Evolutionary conservation across 345 rosid genomes (phyloP).

Genomic region (Populus tremula): DNA sequence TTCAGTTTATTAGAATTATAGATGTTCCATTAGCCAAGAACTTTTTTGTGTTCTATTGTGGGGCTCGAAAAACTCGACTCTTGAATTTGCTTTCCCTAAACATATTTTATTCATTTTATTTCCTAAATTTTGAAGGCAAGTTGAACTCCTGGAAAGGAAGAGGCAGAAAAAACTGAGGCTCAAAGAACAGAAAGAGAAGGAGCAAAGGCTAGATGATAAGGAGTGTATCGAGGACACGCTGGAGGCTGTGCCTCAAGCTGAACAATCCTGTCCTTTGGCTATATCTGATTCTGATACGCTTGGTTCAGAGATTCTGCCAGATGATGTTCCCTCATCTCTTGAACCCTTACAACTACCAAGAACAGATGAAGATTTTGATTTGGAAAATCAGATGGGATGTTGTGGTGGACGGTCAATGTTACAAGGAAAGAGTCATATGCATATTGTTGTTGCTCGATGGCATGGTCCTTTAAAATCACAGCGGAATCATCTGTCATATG

Average conservation of each 20-base stretch:
- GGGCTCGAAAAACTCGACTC: not conserved
- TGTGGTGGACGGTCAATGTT: slow-evolving; percentile 29
- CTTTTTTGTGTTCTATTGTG: not conserved
- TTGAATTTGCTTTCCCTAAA: not conserved
- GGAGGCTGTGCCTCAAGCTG: slow-evolving; percentile 47
- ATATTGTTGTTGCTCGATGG: slow-evolving; percentile 28
- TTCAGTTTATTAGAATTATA: not conserved
- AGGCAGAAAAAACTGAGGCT: slow-evolving; percentile 81
- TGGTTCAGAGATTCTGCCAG: slow-evolving; percentile 33
- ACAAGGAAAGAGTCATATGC: slow-evolving; percentile 37
- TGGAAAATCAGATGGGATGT: slow-evolving; percentile 41
- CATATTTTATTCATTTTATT: slow-evolving; percentile 8
- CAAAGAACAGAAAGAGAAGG: slow-evolving; percentile 80
- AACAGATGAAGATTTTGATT: slow-evolving; percentile 36
- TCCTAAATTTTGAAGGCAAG: slow-evolving; percentile 47
- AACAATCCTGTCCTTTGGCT: slow-evolving; percentile 37
- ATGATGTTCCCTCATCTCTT: slow-evolving; percentile 34
- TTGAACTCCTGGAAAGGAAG: slow-evolving; percentile 74
- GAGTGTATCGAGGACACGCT: slow-evolving; percentile 39
- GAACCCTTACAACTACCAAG: slow-evolving; percentile 37
- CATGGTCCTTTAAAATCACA: slow-evolving; percentile 43
- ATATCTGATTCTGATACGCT: slow-evolving; percentile 45
- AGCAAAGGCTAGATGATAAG: slow-evolving; percentile 43
- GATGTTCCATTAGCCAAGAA: not conserved
- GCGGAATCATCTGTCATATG: slow-evolving; percentile 39